Conservation (phyloP, 2,329 filamentous ascomycete species). For the Nothomitra cinnamomea region DNA sequence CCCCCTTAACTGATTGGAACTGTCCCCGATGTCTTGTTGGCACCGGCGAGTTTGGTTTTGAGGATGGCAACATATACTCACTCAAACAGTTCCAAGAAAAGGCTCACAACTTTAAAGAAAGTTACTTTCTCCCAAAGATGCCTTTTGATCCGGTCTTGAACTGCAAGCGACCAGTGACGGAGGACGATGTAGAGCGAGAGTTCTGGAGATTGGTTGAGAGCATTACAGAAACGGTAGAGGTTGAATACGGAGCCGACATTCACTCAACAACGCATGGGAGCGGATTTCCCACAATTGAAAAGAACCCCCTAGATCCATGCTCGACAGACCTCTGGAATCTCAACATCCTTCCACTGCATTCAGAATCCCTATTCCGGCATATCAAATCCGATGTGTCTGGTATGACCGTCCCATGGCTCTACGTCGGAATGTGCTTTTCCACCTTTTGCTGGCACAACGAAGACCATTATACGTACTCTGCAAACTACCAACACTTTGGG, state of each 20-base stretch:
- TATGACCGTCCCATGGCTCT: slow-evolving; percentile 98
- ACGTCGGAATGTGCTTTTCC: slow-evolving; percentile 98
- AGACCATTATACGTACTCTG: slow-evolving; percentile 93
- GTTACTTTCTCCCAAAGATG: slow-evolving; percentile 83
- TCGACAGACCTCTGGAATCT: slow-evolving; percentile 90
- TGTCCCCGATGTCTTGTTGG: slow-evolving; percentile 89
- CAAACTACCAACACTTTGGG: slow-evolving; percentile 96
- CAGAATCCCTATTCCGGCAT: slow-evolving; percentile 84
- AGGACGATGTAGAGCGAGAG: slow-evolving; percentile 90
- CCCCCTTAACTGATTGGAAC: slow-evolving; percentile 55
- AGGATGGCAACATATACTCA: slow-evolving; percentile 91
- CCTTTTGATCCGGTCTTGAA: slow-evolving; percentile 73
- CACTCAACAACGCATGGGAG: slow-evolving; percentile 96
- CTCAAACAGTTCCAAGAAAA: slow-evolving; percentile 92
- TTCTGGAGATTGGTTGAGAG: slow-evolving; percentile 95
- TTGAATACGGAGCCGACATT: slow-evolving; percentile 95
- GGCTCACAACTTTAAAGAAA: slow-evolving; percentile 85
- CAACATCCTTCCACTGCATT: slow-evolving; percentile 77
- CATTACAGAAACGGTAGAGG: slow-evolving; percentile 87
- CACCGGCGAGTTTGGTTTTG: slow-evolving; percentile 92
- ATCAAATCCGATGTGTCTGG: slow-evolving; percentile 98
- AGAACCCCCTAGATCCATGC: slow-evolving; percentile 72
- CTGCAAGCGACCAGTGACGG: slow-evolving; percentile 63
- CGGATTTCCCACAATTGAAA: slow-evolving; percentile 88
- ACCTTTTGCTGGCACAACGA: slow-evolving; percentile 99